A percentile compares a stretch with the other conserved stretches of the same genome.
phyloP scores from a whole-genome alignment of 1,284 basidiomycete genomes.

The Ustilago sp. region DNA sequence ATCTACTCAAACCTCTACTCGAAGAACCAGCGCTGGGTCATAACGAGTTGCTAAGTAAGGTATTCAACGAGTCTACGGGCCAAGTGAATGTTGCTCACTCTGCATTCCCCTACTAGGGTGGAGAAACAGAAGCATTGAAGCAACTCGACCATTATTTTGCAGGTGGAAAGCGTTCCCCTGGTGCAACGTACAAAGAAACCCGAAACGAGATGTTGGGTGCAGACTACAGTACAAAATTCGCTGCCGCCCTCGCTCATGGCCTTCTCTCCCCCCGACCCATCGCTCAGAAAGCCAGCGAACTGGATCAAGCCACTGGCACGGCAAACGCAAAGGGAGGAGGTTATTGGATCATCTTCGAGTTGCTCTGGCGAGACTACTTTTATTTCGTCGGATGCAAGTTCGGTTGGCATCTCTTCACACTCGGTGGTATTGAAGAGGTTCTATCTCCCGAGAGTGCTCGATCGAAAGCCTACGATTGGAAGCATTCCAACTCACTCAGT shows the following conservation, averaged over 20 bases:
- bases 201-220: constrained; percentile 57
- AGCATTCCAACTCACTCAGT: constrained; percentile 22
- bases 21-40: constrained; percentile 45
- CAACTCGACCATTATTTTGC: constrained; percentile 57
- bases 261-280: constrained; percentile 56
- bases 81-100: constrained; percentile 29
- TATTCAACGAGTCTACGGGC: background rate
- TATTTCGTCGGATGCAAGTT: constrained; percentile 61
- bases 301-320: constrained; percentile 40
- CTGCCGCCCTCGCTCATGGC: constrained; percentile 59
- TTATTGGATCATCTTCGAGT: constrained; percentile 65
- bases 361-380: constrained; percentile 71
- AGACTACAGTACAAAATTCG: constrained; percentile 62
- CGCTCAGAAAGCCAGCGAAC: constrained; percentile 43
- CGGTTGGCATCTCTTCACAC: constrained; percentile 55
- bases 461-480: constrained; percentile 56
- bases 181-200: constrained; percentile 60
- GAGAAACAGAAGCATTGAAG: constrained; percentile 57
- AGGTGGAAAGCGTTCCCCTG: constrained; percentile 4
- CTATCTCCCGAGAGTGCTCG: constrained; percentile 42
- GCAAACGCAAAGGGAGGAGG: constrained; percentile 40
- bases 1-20: constrained; percentile 49
- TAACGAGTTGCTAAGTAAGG: constrained; percentile 30
- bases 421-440: constrained; percentile 56
- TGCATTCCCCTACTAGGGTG: constrained; percentile 60